phyloP scores from a whole-genome alignment of 768 basidiomycete genomes.

The Amanita muscaria region DNA sequence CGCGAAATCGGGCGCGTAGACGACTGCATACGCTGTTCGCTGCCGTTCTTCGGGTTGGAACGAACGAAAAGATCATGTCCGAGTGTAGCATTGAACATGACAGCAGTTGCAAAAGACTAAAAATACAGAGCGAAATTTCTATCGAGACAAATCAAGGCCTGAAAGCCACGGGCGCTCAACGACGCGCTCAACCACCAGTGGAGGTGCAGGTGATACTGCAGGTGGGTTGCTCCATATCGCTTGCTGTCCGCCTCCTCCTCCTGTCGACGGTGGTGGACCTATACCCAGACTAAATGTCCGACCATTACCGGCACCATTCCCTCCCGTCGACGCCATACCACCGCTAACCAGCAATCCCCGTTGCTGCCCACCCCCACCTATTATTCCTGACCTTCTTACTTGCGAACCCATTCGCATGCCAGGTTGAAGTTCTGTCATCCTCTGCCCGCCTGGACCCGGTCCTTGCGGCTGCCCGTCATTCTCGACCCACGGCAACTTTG shows the following conservation, averaged over 20 bases:
- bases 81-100: conserved; percentile 65
- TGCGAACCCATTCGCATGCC: conserved; percentile 43
- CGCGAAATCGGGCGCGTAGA: conserved; percentile 49
- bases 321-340: conserved; percentile 11
- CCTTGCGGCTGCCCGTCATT: conserved; percentile 23
- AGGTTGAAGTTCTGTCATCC: conserved; percentile 43
- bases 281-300: conserved; percentile 9
- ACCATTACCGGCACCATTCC: not conserved
- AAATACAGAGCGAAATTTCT: conserved; percentile 7
- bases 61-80: conserved; percentile 42
- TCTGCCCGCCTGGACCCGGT: conserved; percentile 25
- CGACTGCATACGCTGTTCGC: conserved; percentile 47
- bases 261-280: conserved; percentile 22
- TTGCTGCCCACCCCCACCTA: conserved; percentile 34
- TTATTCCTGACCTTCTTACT: conserved; percentile 50
- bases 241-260: conserved; percentile 20
- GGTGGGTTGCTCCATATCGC: conserved; percentile 33
- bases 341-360: conserved; percentile 26
- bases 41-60: conserved; percentile 41
- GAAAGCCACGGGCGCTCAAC: conserved; percentile 39
- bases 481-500: conserved; percentile 23
- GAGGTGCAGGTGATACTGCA: conserved; percentile 29
- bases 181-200: conserved; percentile 32
- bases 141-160: conserved; percentile 31
- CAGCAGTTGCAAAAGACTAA: no score